Evolutionary conservation across 176 grass and related monocot genomes (phyloP).

Genomic region (Urochloa ruziziensis): DNA sequence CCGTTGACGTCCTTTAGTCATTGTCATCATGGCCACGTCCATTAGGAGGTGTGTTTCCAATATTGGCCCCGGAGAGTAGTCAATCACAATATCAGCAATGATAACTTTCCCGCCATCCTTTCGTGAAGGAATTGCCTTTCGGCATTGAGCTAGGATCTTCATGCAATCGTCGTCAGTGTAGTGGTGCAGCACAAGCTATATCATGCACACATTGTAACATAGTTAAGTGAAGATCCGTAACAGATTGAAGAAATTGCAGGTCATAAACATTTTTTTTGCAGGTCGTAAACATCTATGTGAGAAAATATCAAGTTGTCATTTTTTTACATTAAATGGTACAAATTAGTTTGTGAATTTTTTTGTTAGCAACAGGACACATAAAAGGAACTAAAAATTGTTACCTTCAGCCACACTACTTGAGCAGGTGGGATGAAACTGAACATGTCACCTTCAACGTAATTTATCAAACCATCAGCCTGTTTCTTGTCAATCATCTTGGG

Average conservation of each 20-base stretch:
- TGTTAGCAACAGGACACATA: not conserved
- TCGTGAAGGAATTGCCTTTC: not conserved
- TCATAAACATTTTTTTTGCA: not conserved
- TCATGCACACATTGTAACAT: not conserved
- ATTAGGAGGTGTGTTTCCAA: conserved; percentile 24
- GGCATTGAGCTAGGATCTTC: not conserved
- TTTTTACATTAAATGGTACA: not conserved
- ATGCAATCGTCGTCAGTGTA: not conserved
- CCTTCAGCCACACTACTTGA: not conserved
- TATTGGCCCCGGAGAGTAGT: not conserved
- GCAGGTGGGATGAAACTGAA: not conserved
- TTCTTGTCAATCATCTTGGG: not conserved
- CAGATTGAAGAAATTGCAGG: not conserved
- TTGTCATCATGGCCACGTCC: conserved; percentile 37
- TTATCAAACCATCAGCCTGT: not conserved
- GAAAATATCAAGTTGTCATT: too few species aligned
- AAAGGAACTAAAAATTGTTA: not conserved
- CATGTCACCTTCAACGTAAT: not conserved
- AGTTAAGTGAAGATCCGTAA: not conserved
- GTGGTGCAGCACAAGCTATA: not conserved
- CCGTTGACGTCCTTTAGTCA: conserved; percentile 30
- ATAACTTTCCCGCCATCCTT: not conserved
- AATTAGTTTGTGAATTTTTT: not conserved
- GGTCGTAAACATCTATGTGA: not conserved
- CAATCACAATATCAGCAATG: not conserved